Base-by-base conservation (phyloP, 2,329 filamentous ascomycete genomes). In the Penicillium sp. region DNA sequence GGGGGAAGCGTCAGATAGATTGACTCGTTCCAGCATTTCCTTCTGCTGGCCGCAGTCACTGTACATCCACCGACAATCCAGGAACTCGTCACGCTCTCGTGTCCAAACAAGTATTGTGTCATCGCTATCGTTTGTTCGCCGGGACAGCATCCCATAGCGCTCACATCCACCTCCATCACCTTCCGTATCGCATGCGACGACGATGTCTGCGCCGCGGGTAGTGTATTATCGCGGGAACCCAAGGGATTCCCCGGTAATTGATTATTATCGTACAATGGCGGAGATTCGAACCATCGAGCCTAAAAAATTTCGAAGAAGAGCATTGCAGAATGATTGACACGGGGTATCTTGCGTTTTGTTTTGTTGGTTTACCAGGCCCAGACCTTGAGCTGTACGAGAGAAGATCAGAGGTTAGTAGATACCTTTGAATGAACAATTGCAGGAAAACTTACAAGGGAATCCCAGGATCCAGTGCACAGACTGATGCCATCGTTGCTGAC, bases 401-500 rank as follows among this genome's bases (percentile, higher is more conserved):
- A 52, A 45, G 43, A 35, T 11, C 3, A 10, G 31, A 26, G 9
- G 44, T 62, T 51, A 65, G 60, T 35, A 46, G n/a, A 19, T 28
- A 22, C 12, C 14, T 37, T 25, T 45, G 51, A 38, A 36, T 10
- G 17, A 19, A 42, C 17, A 41, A 14, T n/a, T 14, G 3, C 33
- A 33, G 17, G 19, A 5, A 19, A 52, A 84, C 91, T 80, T 84
- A 97, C 94, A 82, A 96, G 84, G 70, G 94, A 97, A 80, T 99
- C 94, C 94, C 94, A 99, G 66, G 94, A 99, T 76, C 94, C 94
- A 71, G 94, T 99, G 85, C 94, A 97, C 80, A 99, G 83, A 81
- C 93, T 97, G 80, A 97, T 96, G 61, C 93, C 94, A 73, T 99
- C 94, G 76, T 97, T 97, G 83, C 93, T 97, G 68, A 99, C 94